Evolutionary conservation across 1,284 basidiomycete species (phyloP).

Genomic region (Ganoderma lingzhi): DNA sequence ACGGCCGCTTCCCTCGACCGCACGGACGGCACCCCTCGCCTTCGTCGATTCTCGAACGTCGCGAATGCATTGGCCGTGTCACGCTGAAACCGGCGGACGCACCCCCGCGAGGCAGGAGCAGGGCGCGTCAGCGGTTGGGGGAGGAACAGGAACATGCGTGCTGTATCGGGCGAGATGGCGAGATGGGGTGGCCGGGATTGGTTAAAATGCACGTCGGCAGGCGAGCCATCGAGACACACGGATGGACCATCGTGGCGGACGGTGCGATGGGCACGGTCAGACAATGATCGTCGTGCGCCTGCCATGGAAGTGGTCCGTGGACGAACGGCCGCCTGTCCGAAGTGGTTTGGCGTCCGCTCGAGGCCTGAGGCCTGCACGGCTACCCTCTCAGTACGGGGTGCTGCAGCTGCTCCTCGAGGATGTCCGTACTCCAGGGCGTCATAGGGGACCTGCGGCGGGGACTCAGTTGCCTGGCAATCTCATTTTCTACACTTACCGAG

Average conservation of each 20-base stretch:
- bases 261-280: background rate
- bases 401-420: background rate
- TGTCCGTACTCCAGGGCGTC: background rate
- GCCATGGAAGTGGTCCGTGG: background rate
- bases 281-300: background rate
- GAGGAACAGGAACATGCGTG: background rate
- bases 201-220: background rate
- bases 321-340: background rate
- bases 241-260: conserved; percentile 4
- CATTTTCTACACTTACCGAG: background rate
- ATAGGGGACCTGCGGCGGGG: background rate
- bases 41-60: background rate
- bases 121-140: background rate
- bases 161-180: background rate
- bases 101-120: background rate
- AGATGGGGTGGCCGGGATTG: background rate
- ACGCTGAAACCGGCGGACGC: background rate
- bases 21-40: background rate
- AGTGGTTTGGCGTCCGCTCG: background rate
- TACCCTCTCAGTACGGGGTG: background rate
- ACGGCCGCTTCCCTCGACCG: background rate
- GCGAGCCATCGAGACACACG: background rate
- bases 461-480: conserved; percentile 3
- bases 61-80: background rate
- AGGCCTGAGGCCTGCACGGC: background rate